phyloP scores from a whole-genome alignment of 805 yeast species.

The Tetrapisispora fleetii region DNA sequence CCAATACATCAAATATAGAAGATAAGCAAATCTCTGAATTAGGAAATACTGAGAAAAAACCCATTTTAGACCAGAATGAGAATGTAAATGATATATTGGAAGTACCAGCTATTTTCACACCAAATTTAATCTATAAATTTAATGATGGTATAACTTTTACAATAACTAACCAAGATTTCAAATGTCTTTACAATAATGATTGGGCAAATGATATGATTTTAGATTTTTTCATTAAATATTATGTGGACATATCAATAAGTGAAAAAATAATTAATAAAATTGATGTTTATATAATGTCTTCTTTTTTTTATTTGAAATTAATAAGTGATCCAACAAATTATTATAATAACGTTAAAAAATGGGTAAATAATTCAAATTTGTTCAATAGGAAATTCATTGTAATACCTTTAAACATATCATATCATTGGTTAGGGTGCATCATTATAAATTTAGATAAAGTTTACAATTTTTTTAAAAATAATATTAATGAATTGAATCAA shows the following conservation, averaged over 20 bases:
- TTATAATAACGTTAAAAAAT: slow-evolving; percentile 60
- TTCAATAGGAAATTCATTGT: slow-evolving; percentile 51
- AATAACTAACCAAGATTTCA: slow-evolving; percentile 62
- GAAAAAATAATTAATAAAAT: slow-evolving; percentile 23
- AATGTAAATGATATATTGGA: slow-evolving; percentile 6
- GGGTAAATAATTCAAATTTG: slow-evolving; percentile 67
- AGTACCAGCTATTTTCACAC: slow-evolving; percentile 27
- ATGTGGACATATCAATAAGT: slow-evolving; percentile 32
- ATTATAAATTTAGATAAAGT: slow-evolving; percentile 42
- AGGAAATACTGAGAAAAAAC: background rate
- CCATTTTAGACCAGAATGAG: background rate
- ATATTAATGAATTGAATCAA: slow-evolving; percentile 2
- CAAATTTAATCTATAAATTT: slow-evolving; percentile 42
- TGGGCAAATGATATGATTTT: slow-evolving; percentile 87
- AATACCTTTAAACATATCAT: slow-evolving; percentile 72
- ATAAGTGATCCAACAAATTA: slow-evolving; percentile 33
- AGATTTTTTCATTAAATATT: slow-evolving; percentile 68
- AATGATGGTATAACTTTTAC: slow-evolving; percentile 44
- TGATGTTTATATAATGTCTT: slow-evolving; percentile 55
- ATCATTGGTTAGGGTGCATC: slow-evolving; percentile 85
- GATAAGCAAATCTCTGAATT: background rate
- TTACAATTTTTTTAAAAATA: slow-evolving; percentile 8
- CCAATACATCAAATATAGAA: background rate
- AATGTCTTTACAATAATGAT: slow-evolving; percentile 65
- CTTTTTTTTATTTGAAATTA: slow-evolving; percentile 72